Base-by-base conservation (phyloP, 805 yeast genomes). In the Spathaspora gorwiae region DNA sequence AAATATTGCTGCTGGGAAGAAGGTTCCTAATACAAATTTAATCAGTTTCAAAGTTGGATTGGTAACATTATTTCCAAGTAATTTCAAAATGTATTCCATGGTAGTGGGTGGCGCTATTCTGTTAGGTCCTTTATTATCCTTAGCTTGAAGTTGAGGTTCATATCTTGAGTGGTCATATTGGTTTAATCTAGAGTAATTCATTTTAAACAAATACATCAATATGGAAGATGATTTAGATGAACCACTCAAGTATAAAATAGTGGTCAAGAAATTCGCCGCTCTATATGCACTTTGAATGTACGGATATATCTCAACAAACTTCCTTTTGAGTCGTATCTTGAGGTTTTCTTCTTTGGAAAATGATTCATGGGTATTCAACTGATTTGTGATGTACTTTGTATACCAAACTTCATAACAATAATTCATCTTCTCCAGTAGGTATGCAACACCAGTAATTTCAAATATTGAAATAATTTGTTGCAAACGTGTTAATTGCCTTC, bases 1-100 rank as follows among this genome's bases (percentile, higher is more conserved):
- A 59, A 92, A 90, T 42, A 90, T 84, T 2, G 95, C 87, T 0
- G 84, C 74, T 0, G 97, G 97, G 64, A 92, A 80, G 38, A 82
- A 61, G 2, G 86, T 66, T 41, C 79, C 75, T 52, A 76, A 44
- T 52, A 66, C 46, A 14, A 64, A 51, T 48, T 64, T 60, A 46
- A 59, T 47, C 35, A 66, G 48, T 54, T 50, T 60, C 66, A 68
- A 59, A 42, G 61, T 45, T n/a, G 68, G 74, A 14, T 39, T 47
- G 2, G 62, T 50, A 15, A 61, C 34, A 34, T 54, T 55, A 9
- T 49, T 58, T 0, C 54, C 54, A 7, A 66, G 12, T 1, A 63
- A 49, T 32, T 49, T 49, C 33, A 62, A 46, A 2, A 70, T 24
- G n/a, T 62, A 60, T 50, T 77, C 79, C 6, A 56, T 39, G 8